Conservation (phyloP, 208 protist genomes). For the Wallacemonas sp. region DNA sequence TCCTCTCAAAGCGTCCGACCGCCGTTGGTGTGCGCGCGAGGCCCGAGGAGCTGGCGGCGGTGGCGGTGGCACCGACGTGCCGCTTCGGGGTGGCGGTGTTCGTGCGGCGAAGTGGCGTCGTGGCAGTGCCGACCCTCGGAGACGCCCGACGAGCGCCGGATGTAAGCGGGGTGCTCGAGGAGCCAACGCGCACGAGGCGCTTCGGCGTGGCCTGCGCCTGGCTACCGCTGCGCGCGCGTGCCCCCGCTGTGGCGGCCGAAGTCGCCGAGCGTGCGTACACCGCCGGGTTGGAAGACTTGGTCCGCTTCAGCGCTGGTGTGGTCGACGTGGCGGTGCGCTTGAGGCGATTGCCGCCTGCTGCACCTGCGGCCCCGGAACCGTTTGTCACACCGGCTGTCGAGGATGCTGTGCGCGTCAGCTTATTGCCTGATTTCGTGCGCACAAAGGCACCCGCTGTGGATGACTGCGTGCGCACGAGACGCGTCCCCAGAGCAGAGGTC, state of each 20-base stretch:
- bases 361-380: background rate
- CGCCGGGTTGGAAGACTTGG: background rate
- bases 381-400: background rate
- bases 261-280: constrained; percentile 7
- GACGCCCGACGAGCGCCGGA: background rate
- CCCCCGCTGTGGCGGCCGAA: background rate
- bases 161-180: constrained; percentile 5
- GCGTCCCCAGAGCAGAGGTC: background rate
- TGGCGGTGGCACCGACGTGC: background rate
- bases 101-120: constrained; percentile 18
- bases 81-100: constrained; percentile 9
- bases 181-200: constrained; percentile 8
- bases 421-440: constrained; percentile 14
- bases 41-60: background rate
- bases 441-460: background rate
- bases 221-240: background rate
- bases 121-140: background rate
- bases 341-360: constrained; percentile 1
- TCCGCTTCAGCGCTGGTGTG: constrained; percentile 2
- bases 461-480: constrained; percentile 5
- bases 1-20: background rate
- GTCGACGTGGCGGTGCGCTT: constrained; percentile 24
- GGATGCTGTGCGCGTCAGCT: constrained; percentile 1
- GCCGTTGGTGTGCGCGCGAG: constrained; percentile 1
- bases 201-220: constrained; percentile 7